Conservation (phyloP, 2,329 filamentous ascomycete genomes). For the Herpotrichia juniperi region DNA sequence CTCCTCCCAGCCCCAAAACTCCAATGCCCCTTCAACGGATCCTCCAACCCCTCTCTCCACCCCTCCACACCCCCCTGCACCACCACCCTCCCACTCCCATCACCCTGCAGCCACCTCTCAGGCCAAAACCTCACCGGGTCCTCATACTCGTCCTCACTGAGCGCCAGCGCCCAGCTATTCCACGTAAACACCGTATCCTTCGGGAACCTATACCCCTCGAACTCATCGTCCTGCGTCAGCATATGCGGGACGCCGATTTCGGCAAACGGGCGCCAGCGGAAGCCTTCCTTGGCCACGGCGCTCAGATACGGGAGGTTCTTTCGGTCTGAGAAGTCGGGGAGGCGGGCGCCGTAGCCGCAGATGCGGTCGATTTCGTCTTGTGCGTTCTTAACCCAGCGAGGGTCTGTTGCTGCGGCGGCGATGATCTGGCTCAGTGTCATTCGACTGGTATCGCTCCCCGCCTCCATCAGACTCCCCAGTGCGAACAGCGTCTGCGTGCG, state of each 20-base stretch:
- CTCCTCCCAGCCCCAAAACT: constrained; percentile 25
- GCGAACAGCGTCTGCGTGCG: constrained; percentile 45
- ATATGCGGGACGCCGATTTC: constrained; percentile 41
- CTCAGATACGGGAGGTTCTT: constrained; percentile 46
- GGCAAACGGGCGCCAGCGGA: constrained; percentile 45
- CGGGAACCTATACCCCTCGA: constrained; percentile 49
- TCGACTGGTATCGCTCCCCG: constrained; percentile 29
- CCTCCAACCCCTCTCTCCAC: constrained; percentile 15
- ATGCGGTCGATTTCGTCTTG: constrained; percentile 56
- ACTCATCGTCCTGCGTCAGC: constrained; percentile 39
- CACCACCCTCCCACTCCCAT: no score
- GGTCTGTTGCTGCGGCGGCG: constrained; percentile 23
- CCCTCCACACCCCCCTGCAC: constrained; percentile 23
- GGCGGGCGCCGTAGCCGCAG: constrained; percentile 49
- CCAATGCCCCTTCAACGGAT: constrained; percentile 35
- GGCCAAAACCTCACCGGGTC: constrained; percentile 51
- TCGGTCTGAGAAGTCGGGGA: constrained; percentile 56
- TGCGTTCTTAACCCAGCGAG: constrained; percentile 35
- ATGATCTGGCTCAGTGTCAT: constrained; percentile 25
- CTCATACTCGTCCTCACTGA: constrained; percentile 32
- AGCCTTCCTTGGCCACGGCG: constrained; percentile 48
- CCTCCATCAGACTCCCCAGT: constrained; percentile 35
- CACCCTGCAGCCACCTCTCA: constrained; percentile 42
- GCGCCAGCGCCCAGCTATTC: constrained; percentile 25
- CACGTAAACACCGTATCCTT: constrained; percentile 45